Conservation (phyloP, 169 alveolate species). For the Plasmodium yoelii region DNA sequence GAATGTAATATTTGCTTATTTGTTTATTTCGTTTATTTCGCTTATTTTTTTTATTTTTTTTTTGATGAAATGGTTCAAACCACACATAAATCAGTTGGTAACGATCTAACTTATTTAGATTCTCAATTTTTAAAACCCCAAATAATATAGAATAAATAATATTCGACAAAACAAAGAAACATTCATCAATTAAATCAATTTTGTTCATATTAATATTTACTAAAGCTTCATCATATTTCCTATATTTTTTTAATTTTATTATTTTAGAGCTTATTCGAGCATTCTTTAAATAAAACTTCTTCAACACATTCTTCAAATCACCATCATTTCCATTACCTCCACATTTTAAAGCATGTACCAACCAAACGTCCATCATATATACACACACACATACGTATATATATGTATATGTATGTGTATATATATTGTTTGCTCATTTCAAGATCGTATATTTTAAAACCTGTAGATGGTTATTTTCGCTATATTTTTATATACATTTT, state of each 20-base stretch:
- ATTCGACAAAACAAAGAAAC: conserved; percentile 30
- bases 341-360: not conserved
- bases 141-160: conserved; percentile 22
- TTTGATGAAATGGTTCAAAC: conserved; percentile 36
- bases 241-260: conserved; percentile 9
- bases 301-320: conserved; percentile 14
- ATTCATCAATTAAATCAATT: conserved; percentile 36
- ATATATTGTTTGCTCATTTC: not conserved
- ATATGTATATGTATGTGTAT: not conserved
- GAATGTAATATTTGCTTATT: not conserved
- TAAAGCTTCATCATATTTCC: conserved; percentile 26
- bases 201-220: conserved; percentile 2
- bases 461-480: no score
- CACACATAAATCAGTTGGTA: conserved; percentile 42
- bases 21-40: no score
- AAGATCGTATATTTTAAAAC: no score
- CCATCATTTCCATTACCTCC: not conserved
- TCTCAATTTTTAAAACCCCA: conserved; percentile 32
- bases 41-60: not conserved
- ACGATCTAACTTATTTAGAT: conserved; percentile 8
- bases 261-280: conserved; percentile 45
- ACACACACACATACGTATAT: not conserved
- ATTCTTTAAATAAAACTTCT: conserved; percentile 9
- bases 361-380: not conserved
- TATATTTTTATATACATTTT: no score